Conservation (phyloP, 2,329 filamentous ascomycete genomes). For the Stachybotrys echinatus region DNA sequence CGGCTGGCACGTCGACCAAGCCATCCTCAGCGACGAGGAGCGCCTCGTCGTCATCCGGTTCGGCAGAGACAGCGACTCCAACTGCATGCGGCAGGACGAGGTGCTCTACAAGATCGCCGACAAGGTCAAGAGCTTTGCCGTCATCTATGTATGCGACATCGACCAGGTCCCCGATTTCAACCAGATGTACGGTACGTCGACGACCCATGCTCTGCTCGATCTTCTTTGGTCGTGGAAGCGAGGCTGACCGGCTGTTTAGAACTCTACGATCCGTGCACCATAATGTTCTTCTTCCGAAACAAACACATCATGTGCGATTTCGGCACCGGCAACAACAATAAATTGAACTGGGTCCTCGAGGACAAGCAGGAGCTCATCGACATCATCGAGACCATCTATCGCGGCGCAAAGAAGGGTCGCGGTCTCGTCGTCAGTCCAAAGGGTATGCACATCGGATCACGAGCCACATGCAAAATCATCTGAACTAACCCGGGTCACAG, state of each 20-base stretch:
- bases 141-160: conserved; percentile 91
- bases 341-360: conserved; percentile 88
- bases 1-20: conserved; percentile 98
- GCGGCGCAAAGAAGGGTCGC: conserved; percentile 95
- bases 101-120: conserved; percentile 93
- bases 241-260: conserved; percentile 28
- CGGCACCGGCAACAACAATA: conserved; percentile 98
- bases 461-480: background rate
- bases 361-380: conserved; percentile 99
- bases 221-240: background rate
- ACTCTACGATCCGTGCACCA: conserved; percentile 83
- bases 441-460: conserved; percentile 26
- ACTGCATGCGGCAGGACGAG: conserved; percentile 76
- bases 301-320: conserved; percentile 99
- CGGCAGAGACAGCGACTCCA: conserved; percentile 75
- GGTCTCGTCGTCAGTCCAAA: conserved; percentile 97
- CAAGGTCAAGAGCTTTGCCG: conserved; percentile 86
- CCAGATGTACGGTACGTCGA: conserved; percentile 70
- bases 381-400: conserved; percentile 96
- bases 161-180: conserved; percentile 91
- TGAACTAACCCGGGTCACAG: conserved; percentile 8
- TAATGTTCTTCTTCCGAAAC: conserved; percentile 97
- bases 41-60: conserved; percentile 92
- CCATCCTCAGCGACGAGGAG: conserved; percentile 83
- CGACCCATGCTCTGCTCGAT: background rate